A percentile compares a stretch with the other conserved stretches of the same genome.
Conservation (phyloP, 1,284 basidiomycete genomes). For the Tylopilus sp. region DNA sequence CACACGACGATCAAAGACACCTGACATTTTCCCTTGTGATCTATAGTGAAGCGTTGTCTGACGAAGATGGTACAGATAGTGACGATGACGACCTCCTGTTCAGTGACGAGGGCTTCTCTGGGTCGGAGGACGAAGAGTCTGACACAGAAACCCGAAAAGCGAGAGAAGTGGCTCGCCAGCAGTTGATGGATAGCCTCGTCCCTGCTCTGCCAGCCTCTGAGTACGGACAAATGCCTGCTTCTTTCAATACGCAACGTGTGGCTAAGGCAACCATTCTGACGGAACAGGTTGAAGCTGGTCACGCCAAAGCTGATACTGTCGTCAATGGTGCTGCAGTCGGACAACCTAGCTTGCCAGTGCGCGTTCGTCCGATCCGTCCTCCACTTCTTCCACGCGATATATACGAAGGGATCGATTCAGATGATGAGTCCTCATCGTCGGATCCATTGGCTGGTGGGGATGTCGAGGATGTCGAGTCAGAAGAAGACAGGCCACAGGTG, state of each 20-base stretch:
- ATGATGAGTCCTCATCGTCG: conserved; percentile 65
- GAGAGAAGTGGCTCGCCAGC: conserved; percentile 46
- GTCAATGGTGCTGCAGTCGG: conserved; percentile 7
- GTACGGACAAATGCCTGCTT: conserved; percentile 78
- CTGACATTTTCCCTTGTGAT: conserved; percentile 6
- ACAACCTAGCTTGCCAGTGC: conserved; percentile 6
- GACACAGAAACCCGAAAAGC: conserved; percentile 31
- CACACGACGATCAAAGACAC: conserved; percentile 1
- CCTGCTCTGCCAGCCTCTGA: conserved; percentile 67
- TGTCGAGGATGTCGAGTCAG: conserved; percentile 61
- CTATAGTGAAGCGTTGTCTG: conserved; percentile 58
- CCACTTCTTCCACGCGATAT: conserved; percentile 76
- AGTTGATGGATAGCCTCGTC: conserved; percentile 71
- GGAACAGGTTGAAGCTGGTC: conserved; percentile 38
- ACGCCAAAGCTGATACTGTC: conserved; percentile 4
- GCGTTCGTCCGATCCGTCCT: conserved; percentile 48
- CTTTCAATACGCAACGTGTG: conserved; percentile 69
- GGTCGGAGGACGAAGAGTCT: conserved; percentile 40
- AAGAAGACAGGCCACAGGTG: conserved; percentile 75
- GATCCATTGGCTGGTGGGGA: conserved; percentile 42
- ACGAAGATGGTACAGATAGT: conserved; percentile 50
- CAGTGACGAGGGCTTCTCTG: conserved; percentile 46
- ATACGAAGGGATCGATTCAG: conserved; percentile 84
- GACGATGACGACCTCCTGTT: conserved; percentile 36
- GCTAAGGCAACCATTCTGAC: conserved; percentile 50